Evolutionary conservation across 139 green algal species (phyloP).

Genomic region (Diplosphaera chodatii): DNA sequence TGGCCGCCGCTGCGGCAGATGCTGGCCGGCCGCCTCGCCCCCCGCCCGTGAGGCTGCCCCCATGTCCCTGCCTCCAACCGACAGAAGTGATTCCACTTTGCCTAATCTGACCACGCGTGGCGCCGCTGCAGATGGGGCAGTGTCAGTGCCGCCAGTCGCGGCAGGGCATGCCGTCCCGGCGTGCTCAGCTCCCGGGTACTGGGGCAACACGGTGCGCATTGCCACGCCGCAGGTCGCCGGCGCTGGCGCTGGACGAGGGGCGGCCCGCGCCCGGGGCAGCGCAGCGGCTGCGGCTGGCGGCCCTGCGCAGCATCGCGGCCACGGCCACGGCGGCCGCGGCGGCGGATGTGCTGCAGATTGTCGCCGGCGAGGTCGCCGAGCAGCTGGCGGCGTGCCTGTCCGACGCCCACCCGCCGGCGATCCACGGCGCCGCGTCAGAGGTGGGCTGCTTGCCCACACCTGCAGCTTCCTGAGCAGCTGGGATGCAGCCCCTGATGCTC

Average conservation of each 20-base stretch:
- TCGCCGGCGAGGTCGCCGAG: conserved; percentile 24
- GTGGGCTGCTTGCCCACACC: no score
- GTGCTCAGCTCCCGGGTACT: no score
- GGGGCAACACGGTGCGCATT: no score
- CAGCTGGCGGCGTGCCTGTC: conserved; percentile 31
- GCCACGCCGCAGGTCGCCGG: neutral
- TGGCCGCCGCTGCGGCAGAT: conserved; percentile 51
- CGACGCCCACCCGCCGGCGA: conserved; percentile 10
- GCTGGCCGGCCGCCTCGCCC: conserved; percentile 28
- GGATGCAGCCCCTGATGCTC: no score
- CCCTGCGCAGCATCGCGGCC: conserved; percentile 34
- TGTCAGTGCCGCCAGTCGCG: no score
- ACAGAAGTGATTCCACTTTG: no score
- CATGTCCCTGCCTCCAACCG: no score
- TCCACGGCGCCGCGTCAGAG: conserved; percentile 36
- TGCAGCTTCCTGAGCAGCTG: no score
- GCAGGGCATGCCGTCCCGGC: no score
- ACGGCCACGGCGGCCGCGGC: conserved; percentile 13
- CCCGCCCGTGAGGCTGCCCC: conserved; percentile 10
- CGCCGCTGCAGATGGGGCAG: no score
- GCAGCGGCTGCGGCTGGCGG: conserved; percentile 29
- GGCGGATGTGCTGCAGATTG: conserved; percentile 12
- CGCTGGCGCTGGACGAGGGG: neutral
- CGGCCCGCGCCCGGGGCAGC: conserved; percentile 34
- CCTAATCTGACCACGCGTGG: no score